phyloP scores from a whole-genome alignment of 345 rosid genomes.

The Eutrema japonicum region DNA sequence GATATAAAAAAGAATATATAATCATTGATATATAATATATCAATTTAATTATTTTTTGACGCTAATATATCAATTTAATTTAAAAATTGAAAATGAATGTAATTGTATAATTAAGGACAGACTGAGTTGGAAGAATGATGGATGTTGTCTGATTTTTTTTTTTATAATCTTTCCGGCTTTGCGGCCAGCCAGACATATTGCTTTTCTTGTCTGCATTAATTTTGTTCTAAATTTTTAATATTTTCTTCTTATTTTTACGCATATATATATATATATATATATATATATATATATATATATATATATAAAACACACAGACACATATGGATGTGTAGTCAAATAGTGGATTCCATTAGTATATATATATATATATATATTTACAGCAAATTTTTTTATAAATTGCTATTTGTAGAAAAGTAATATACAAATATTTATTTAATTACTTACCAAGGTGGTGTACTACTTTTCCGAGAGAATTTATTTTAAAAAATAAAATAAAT shows the following conservation, averaged over 20 bases:
- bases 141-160: slow-evolving; percentile 17
- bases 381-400: neutral
- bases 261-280: too few species aligned
- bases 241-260: neutral
- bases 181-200: slow-evolving; percentile 37
- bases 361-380: neutral
- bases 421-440: neutral
- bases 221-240: slow-evolving; percentile 7
- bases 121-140: slow-evolving; percentile 24
- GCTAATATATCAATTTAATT: neutral
- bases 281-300: too few species aligned
- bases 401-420: neutral
- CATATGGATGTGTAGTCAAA: neutral
- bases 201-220: slow-evolving; percentile 16
- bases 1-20: neutral
- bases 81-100: neutral
- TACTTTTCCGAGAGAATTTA: too few species aligned
- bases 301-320: too few species aligned
- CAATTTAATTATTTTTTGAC: neutral
- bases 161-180: slow-evolving; percentile 33
- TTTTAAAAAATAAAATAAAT: too few species aligned
- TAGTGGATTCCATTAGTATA: neutral
- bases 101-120: slow-evolving; percentile 14
- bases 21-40: neutral
- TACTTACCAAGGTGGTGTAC: neutral